Evolutionary conservation across 2,329 filamentous ascomycete species (phyloP), one percentile per base, ranked within the genome.

Genomic region (Alternaria triticimaculans): DNA sequence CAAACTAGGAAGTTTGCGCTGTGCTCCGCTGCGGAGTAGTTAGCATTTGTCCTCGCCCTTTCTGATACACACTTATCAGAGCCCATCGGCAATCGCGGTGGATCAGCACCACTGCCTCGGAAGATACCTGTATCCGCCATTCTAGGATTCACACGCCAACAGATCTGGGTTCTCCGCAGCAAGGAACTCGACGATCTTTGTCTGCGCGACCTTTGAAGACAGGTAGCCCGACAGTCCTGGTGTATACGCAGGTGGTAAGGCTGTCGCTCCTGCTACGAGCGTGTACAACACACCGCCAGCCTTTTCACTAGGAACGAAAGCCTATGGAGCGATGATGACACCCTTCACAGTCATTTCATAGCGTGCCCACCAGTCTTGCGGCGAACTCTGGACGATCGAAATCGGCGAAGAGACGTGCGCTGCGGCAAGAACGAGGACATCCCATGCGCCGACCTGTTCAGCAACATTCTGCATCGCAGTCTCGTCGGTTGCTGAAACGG

Each of bases 1-100:
- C 78, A 80, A 9, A 80, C 60, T 12, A 51, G 53, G 48, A 68
- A 62, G 26, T 54, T 58, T 14, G 65, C 70, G n/a, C 68, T 33
- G 30, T 8, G 50, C 15, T 53, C 50, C 20, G 18, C 28, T 53
- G 20, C 12, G 30, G n/a, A 21, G 21, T 10, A n/a, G 76, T 70
- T 20, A 53, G 50, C 21, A 53, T 28, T 18, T 11, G 6, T 5
- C 25, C n/a, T 50, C n/a, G 26, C 4, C 9, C 9, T 3, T 2
- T 41, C 18, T 53, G 15, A 30, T 18, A 11, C 33, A 8, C 18
- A 53, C 50, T 53, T 37, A 41, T 18, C 50, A 33, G 28, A 33
- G 8, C 25, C 50, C 50, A 53, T 53, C 0, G 50, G 50, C 28
- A 53, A 28, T 10, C 2, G 18, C 18, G 30, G 9, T 1, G 50